phyloP scores from a whole-genome alignment of 140 eudicot genomes.

The Ambrosia hybrid region DNA sequence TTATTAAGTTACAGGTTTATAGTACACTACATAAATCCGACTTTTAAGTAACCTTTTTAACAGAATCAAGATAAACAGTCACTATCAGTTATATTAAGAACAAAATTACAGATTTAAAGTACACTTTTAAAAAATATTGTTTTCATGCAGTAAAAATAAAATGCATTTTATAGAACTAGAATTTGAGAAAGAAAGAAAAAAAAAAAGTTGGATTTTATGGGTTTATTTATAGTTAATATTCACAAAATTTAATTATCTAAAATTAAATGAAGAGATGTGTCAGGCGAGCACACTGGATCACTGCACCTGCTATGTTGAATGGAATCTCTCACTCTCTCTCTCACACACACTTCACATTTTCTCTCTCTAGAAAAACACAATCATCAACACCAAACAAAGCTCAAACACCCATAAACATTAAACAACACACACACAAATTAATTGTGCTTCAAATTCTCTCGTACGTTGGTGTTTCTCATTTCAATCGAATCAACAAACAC shows the following conservation, averaged over 20 bases:
- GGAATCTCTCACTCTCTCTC: conserved; percentile 43
- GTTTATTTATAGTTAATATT: no score
- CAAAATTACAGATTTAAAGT: no score
- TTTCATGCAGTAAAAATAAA: no score
- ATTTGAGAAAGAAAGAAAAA: no score
- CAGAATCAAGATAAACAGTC: no score
- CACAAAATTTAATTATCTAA: neutral
- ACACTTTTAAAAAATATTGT: no score
- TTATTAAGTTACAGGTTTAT: no score
- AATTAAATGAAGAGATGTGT: conserved; percentile 32
- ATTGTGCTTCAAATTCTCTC: neutral
- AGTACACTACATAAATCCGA: no score
- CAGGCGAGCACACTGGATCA: conserved; percentile 50
- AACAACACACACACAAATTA: conserved; percentile 11
- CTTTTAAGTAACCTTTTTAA: no score
- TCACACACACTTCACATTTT: conserved; percentile 2
- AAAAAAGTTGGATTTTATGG: no score
- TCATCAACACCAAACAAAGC: conserved; percentile 27
- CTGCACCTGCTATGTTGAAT: conserved; percentile 41
- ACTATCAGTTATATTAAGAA: no score
- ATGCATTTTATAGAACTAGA: no score
- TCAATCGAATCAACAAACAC: conserved; percentile 30
- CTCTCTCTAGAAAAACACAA: conserved; percentile 36
- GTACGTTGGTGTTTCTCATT: conserved; percentile 19
- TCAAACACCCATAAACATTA: conserved; percentile 32